These are phyloP conservation scores for Candida nanaspora DNA, from an alignment of 805 yeast genomes.

Conservation along the genomic window DNA sequence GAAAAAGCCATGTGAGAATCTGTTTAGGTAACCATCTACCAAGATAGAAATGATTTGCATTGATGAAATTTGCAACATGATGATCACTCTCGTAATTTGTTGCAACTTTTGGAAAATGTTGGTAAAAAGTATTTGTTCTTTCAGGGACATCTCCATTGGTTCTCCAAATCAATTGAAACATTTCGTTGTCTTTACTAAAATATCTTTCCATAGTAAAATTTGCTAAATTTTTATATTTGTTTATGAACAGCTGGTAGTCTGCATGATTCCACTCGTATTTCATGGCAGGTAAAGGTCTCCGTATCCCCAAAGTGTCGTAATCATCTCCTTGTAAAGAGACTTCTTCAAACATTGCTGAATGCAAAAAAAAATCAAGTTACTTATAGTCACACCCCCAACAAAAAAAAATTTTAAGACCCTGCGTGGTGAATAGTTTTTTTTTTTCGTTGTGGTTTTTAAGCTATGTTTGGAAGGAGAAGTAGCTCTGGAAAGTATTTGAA, in stretches of 20 bases:
- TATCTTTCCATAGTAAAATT: slow-evolving; percentile 10
- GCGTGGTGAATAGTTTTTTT: not conserved
- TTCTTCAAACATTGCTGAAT: slow-evolving; percentile 10
- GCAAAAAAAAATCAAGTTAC: no score
- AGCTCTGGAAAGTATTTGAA: not conserved
- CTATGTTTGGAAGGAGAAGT: not conserved
- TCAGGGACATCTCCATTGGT: slow-evolving; percentile 22
- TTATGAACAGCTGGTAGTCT: slow-evolving; percentile 1
- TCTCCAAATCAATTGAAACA: slow-evolving; percentile 21
- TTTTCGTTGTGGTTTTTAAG: not conserved
- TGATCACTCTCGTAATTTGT: slow-evolving; percentile 25
- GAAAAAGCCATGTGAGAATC: slow-evolving; percentile 18
- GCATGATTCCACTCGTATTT: not conserved
- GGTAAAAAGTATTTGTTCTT: slow-evolving; percentile 20
- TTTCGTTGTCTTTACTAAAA: slow-evolving; percentile 20
- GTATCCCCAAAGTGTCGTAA: slow-evolving; percentile 5
- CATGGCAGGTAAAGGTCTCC: not conserved
- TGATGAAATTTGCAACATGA: slow-evolving; percentile 20
- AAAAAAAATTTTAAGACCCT: no score
- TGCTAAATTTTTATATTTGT: slow-evolving; percentile 5
- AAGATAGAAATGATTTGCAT: slow-evolving; percentile 24
- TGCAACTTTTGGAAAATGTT: slow-evolving; percentile 25
- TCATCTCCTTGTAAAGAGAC: slow-evolving; percentile 18
- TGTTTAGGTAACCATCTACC: slow-evolving; percentile 27
- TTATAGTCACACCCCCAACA: not conserved